A percentile compares a stretch with the other conserved stretches of the same genome.
phyloP scores from a whole-genome alignment of 2,329 filamentous ascomycete species.

The Ascochyta viciae-villosae region DNA sequence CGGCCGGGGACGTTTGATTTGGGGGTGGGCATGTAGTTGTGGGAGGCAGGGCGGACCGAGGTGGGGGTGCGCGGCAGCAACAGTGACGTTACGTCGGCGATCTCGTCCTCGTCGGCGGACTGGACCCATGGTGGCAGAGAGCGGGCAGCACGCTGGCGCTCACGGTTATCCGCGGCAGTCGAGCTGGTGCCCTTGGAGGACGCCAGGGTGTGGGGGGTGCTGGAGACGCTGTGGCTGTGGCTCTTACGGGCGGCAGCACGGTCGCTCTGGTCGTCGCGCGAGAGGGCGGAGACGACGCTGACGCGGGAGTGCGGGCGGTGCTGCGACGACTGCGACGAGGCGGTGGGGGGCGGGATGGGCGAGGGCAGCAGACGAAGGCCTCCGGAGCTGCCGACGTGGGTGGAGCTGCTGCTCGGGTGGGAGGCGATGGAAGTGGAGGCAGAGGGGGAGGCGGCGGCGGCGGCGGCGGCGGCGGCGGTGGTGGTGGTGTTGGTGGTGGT shows the following conservation, averaged over 20 bases:
- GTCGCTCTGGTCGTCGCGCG: conserved; percentile 37
- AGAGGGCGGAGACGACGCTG: conserved; percentile 36
- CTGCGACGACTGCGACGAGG: conserved; percentile 37
- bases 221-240: conserved; percentile 46
- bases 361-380: conserved; percentile 39
- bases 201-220: conserved; percentile 47
- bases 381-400: conserved; percentile 14
- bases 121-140: conserved; percentile 51
- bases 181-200: conserved; percentile 40
- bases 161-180: conserved; percentile 38
- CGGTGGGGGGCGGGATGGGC: conserved; percentile 40
- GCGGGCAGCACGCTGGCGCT: conserved; percentile 44
- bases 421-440: conserved; percentile 19
- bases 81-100: conserved; percentile 37
- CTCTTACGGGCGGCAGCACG: conserved; percentile 34
- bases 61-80: conserved; percentile 47
- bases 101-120: conserved; percentile 46
- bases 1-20: conserved; percentile 49
- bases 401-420: conserved; percentile 15
- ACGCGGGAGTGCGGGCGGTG: conserved; percentile 42
- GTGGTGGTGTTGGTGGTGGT: not conserved
- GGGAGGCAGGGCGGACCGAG: conserved; percentile 43
- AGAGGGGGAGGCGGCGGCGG: no score
- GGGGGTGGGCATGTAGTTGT: conserved; percentile 49
- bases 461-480: not conserved